These are phyloP conservation scores for Leccinum solheimii DNA, from an alignment of 1,284 basidiomycete genomes.

Conservation along the genomic window DNA sequence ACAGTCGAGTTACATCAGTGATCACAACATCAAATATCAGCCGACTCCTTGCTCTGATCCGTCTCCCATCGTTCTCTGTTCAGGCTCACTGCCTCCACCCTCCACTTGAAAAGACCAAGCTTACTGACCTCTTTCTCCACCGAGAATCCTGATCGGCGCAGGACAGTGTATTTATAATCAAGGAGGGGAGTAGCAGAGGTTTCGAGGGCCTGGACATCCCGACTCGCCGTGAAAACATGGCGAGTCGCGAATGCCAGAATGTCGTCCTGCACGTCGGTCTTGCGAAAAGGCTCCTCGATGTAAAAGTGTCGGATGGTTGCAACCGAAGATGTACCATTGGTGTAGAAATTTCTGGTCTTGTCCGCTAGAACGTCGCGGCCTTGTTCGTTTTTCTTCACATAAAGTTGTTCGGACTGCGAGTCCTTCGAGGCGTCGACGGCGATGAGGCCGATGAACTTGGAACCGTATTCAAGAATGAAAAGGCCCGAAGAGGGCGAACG, in stretches of 20 bases:
- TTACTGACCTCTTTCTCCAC: slow-evolving; percentile 43
- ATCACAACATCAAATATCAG: slow-evolving; percentile 11
- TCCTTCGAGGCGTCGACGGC: slow-evolving; percentile 62
- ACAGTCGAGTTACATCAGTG: neutral
- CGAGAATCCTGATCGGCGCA: slow-evolving; percentile 54
- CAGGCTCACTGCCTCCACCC: slow-evolving; percentile 35
- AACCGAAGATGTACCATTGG: slow-evolving; percentile 42
- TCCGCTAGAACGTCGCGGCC: slow-evolving; percentile 14
- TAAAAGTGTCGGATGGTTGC: slow-evolving; percentile 78
- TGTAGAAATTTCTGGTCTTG: slow-evolving; percentile 17
- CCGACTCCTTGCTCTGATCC: slow-evolving; percentile 6
- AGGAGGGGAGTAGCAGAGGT: slow-evolving; percentile 51
- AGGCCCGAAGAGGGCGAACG: slow-evolving; percentile 60
- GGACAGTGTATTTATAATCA: slow-evolving; percentile 48
- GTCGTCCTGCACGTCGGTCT: slow-evolving; percentile 61
- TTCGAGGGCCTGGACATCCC: slow-evolving; percentile 46
- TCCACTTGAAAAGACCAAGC: slow-evolving; percentile 59
- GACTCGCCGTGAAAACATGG: slow-evolving; percentile 52
- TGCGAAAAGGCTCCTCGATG: slow-evolving; percentile 64
- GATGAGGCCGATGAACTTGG: slow-evolving; percentile 65
- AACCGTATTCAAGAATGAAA: slow-evolving; percentile 66
- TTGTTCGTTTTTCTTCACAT: slow-evolving; percentile 26
- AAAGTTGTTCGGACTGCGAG: slow-evolving; percentile 31
- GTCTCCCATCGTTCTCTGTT: slow-evolving; percentile 28
- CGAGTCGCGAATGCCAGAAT: slow-evolving; percentile 59